Percentiles rank a stretch among this genome's conserved stretches.
These are phyloP conservation scores for Fusarium veterinarium DNA, from an alignment of 2,329 filamentous ascomycete genomes.

Conservation along the genomic window DNA sequence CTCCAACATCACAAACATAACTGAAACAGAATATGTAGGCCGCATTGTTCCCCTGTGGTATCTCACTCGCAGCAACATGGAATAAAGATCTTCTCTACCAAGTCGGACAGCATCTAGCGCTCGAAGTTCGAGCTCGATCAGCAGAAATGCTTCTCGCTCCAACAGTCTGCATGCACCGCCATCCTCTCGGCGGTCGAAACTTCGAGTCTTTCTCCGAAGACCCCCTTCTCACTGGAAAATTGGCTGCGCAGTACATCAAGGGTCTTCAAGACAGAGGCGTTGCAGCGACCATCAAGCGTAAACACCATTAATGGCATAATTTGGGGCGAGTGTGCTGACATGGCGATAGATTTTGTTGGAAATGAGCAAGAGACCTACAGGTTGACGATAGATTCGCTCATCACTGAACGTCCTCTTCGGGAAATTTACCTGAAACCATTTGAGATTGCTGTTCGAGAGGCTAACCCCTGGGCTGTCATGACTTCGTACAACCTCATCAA, in stretches of 20 bases:
- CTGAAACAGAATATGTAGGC: conserved; percentile 58
- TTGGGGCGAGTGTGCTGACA: not conserved
- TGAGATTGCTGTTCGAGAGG: conserved; percentile 76
- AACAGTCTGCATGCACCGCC: conserved; percentile 84
- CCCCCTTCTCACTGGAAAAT: conserved; percentile 78
- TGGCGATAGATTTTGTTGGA: conserved; percentile 68
- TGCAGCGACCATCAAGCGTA: conserved; percentile 82
- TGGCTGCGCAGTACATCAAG: conserved; percentile 77
- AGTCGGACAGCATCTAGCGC: conserved; percentile 76
- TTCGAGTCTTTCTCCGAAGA: conserved; percentile 92
- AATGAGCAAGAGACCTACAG: conserved; percentile 76
- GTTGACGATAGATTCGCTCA: conserved; percentile 68
- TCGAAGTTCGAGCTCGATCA: conserved; percentile 78
- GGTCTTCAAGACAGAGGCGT: conserved; percentile 80
- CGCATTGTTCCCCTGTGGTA: conserved; percentile 82
- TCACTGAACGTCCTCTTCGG: conserved; percentile 73
- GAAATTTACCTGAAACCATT: conserved; percentile 82
- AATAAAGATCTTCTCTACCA: conserved; percentile 76
- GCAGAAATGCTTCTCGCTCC: conserved; percentile 80
- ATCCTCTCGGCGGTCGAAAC: conserved; percentile 84
- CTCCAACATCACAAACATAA: accelerated
- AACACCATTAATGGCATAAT: conserved; percentile 24
- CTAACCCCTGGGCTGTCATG: conserved; percentile 77
- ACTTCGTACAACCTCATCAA: conserved; percentile 76
- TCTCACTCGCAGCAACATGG: conserved; percentile 84